These are phyloP conservation scores for Eucalyptus tenuipes DNA, from an alignment of 345 rosid genomes.

Conservation along the genomic window DNA sequence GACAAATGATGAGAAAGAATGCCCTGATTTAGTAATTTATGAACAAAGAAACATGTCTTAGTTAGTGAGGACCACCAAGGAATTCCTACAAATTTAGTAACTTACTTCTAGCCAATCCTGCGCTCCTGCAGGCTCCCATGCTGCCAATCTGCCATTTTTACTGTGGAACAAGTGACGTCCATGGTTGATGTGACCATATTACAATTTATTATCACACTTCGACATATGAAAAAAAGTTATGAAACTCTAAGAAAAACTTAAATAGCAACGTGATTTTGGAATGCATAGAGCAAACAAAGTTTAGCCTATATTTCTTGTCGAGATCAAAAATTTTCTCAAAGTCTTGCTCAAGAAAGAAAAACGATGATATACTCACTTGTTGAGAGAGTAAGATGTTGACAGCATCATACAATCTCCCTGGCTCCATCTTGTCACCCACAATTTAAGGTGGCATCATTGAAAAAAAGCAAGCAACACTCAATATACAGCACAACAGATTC, in stretches of 20 bases:
- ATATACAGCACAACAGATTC: neutral
- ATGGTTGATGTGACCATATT: neutral
- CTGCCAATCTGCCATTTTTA: slow-evolving; percentile 37
- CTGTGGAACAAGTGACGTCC: slow-evolving; percentile 12
- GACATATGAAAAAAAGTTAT: too few species aligned
- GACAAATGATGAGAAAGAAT: neutral
- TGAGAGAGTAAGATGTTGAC: slow-evolving; percentile 33
- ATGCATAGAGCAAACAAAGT: neutral
- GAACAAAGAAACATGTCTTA: neutral
- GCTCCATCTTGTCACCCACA: slow-evolving; percentile 33
- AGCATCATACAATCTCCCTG: slow-evolving; percentile 24
- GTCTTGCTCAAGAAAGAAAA: neutral
- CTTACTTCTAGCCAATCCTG: slow-evolving; percentile 37
- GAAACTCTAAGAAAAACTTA: neutral
- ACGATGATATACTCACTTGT: slow-evolving; percentile 13
- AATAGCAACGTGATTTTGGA: neutral
- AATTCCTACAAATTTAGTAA: slow-evolving; percentile 3
- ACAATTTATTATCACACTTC: neutral
- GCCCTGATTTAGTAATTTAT: neutral
- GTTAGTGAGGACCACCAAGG: neutral
- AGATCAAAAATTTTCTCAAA: neutral
- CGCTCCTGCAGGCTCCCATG: slow-evolving; percentile 54
- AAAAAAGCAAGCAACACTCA: slow-evolving; percentile 33
- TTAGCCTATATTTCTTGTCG: neutral
- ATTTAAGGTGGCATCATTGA: slow-evolving; percentile 27